Evolutionary conservation across 441 rosid genomes (phyloP).

Genomic region (Erysimum pusillum): DNA sequence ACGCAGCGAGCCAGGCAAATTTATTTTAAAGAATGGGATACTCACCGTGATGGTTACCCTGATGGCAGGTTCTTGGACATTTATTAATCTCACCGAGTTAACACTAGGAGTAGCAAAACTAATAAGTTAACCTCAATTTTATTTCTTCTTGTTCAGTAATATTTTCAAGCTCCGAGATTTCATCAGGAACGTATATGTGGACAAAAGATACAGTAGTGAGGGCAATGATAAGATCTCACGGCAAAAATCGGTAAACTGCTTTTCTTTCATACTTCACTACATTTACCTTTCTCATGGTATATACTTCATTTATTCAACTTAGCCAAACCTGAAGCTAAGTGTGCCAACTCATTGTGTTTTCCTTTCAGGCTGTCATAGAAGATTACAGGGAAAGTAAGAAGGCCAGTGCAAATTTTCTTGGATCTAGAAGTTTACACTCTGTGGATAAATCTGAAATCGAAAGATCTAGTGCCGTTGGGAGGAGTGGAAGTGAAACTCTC

Average conservation of each 20-base stretch:
- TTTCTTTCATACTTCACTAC: not conserved
- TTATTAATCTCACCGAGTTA: constrained; percentile 16
- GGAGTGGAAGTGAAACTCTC: constrained; percentile 53
- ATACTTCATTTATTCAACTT: not conserved
- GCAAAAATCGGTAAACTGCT: constrained; percentile 63
- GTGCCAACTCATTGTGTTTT: constrained; percentile 19
- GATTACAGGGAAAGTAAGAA: constrained; percentile 55
- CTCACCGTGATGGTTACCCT: constrained; percentile 69
- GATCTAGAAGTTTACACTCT: constrained; percentile 55
- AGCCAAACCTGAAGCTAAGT: constrained; percentile 11
- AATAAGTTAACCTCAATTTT: constrained; percentile 34
- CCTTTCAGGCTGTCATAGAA: constrained; percentile 57
- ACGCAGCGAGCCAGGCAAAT: constrained; percentile 77
- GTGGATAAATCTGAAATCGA: constrained; percentile 53
- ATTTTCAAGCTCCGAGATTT: constrained; percentile 79
- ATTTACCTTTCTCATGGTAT: not conserved
- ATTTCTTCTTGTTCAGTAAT: constrained; percentile 59
- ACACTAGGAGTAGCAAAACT: constrained; percentile 27
- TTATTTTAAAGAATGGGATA: constrained; percentile 81
- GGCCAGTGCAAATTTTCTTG: constrained; percentile 43
- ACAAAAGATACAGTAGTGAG: constrained; percentile 66
- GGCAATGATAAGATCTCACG: constrained; percentile 54
- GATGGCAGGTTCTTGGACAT: constrained; percentile 73
- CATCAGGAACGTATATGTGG: constrained; percentile 86
- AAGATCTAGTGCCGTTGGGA: constrained; percentile 51